Evolutionary conservation across 164 flowering plant genomes (phyloP).

Genomic region (Magnolia kwangsiensis): DNA sequence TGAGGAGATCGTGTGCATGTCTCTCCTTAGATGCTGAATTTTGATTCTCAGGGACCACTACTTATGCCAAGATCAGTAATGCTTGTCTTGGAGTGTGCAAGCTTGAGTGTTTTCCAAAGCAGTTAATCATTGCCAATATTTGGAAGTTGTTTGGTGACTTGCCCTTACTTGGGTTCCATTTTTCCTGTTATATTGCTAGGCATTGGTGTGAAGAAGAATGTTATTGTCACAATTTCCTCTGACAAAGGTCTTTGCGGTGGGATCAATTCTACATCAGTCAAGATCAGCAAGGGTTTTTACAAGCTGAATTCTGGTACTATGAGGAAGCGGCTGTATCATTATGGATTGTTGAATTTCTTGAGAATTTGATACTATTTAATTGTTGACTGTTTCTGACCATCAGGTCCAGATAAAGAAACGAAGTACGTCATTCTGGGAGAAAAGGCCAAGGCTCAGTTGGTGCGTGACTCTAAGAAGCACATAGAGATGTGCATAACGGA

Average conservation of each 20-base stretch:
- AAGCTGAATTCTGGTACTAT: constrained; percentile 66
- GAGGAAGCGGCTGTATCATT: neutral
- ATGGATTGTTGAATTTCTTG: neutral
- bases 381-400: constrained; percentile 2
- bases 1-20: neutral
- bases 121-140: neutral
- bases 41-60: neutral
- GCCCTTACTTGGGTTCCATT: constrained; percentile 3
- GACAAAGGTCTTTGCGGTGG: constrained; percentile 99
- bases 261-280: constrained; percentile 87
- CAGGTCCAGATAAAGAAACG: constrained; percentile 82
- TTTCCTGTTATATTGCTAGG: constrained; percentile 32
- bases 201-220: constrained; percentile 84
- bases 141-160: neutral
- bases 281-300: constrained; percentile 66
- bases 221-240: constrained; percentile 71
- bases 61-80: neutral
- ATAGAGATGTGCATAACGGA: constrained; percentile 64
- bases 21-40: neutral
- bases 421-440: constrained; percentile 84
- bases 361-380: constrained; percentile 3
- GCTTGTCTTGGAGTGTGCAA: neutral
- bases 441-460: constrained; percentile 82
- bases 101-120: neutral
- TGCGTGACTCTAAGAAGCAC: constrained; percentile 82